These are phyloP conservation scores for Pseudocercospora fuligena DNA, from an alignment of 2,329 filamentous ascomycete genomes.

Conservation along the genomic window DNA sequence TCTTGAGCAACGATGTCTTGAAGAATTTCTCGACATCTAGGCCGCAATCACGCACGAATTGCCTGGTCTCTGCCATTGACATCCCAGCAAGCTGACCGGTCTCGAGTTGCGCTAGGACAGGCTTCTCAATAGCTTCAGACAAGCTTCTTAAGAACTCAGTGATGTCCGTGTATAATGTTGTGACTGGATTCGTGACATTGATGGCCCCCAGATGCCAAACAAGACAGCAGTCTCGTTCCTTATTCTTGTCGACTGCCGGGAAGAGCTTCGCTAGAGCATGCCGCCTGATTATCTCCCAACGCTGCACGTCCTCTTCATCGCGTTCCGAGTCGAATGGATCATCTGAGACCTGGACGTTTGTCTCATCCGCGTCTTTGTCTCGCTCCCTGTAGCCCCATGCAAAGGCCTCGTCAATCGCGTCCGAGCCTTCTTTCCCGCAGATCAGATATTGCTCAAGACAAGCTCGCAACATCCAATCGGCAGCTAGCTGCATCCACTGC, in stretches of 20 bases:
- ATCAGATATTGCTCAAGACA: conserved; percentile 54
- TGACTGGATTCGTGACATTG: conserved; percentile 38
- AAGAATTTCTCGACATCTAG: conserved; percentile 20
- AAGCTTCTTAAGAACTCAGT: conserved; percentile 50
- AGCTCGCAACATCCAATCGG: conserved; percentile 56
- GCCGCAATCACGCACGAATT: conserved; percentile 41
- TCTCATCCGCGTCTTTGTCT: conserved; percentile 34
- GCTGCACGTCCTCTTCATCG: conserved; percentile 38
- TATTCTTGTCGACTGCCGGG: conserved; percentile 17
- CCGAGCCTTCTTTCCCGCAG: conserved; percentile 43
- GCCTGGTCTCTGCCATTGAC: conserved; percentile 44
- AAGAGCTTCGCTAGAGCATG: conserved; percentile 39
- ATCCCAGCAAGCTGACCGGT: conserved; percentile 50
- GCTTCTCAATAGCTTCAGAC: conserved; percentile 49
- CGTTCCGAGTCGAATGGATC: conserved; percentile 27
- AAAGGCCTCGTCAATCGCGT: conserved; percentile 51
- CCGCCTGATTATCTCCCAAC: conserved; percentile 46
- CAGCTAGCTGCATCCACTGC: conserved; percentile 53
- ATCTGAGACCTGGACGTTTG: background rate
- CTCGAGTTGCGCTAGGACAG: conserved; percentile 59
- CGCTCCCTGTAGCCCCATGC: conserved; percentile 48
- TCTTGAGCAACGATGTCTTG: background rate
- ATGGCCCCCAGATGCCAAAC: conserved; percentile 40
- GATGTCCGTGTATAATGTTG: conserved; percentile 47
- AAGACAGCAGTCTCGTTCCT: conserved; percentile 15